Evolutionary conservation across 306 rosid genomes (phyloP), one percentile per base, ranked within the genome.

Genomic region (Luffa aegyptiaca): DNA sequence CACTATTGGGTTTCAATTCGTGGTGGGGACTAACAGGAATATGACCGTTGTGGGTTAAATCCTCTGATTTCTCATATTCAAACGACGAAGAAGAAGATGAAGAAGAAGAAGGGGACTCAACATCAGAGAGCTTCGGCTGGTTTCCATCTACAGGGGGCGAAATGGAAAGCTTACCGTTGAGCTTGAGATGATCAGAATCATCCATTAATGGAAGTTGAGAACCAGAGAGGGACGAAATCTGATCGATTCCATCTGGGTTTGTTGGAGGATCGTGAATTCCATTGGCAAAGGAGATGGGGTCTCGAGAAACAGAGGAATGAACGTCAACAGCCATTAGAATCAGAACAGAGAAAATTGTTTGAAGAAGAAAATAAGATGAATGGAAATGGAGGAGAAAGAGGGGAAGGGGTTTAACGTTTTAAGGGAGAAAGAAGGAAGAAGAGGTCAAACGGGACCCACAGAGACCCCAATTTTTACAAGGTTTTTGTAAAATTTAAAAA

Each of bases 401-500:
- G 31, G 31, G 31, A 26, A 58, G 20, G 16, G 78, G 42, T 73
- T 73, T 73, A 73, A 52, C 45, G 78, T 73, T 73, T 49, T 1
- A 55, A 51, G 37, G 55, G 37, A 55, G 44, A 77, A 61, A 82
- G 75, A 79, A 31, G 80, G 26, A 31, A 13, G 86, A 85, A 81
- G 35, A 64, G 51, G 88, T 83, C 87, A 80, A 73, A 68, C 8
- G 75, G 57, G 76, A 20, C 41, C 76, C 76, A 71, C 53, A 39
- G 6, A 31, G 26, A 26, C 17, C 55, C 18, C 18, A 44, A 20
- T 8, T n/a, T 65, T 31, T 48, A 48, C 59, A 72, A 72, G 56
- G n/a, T 20, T 26, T 46, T 11, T n/a, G 8, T 12, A 11, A 70
- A 70, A n/a, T 44, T 72, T 18, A 57, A 6, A 18, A 56, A 56